Evolutionary conservation across 208 protist species (phyloP), one percentile per base, ranked within the genome.

Genomic region (Leishmania major): DNA sequence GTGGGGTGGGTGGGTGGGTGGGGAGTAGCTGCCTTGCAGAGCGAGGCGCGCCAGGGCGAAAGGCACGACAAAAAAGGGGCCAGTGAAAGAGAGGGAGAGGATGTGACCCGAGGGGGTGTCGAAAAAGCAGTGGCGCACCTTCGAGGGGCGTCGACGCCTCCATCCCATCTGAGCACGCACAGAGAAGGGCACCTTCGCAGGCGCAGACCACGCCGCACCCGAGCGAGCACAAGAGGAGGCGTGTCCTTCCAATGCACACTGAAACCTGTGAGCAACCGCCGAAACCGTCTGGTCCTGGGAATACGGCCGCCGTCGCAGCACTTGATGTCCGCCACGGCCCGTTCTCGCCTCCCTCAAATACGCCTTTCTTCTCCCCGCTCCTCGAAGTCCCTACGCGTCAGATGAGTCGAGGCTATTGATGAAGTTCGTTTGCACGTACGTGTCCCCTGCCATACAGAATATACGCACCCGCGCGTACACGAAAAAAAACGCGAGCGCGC

Each of bases 381-480:
- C 70, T 74, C 70, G 40, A 53, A 17, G 22, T 53, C n/a, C 45
- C 43, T 35, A 75, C 37, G 7, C 22, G 64, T 75, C 81, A 85
- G 81, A 81, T 81, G 81, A 85, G 81, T 81, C 62, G 81, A 85
- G 81, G 81, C 77, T 75, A 66, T 81, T 74, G 77, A 85, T 81
- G 60, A 69, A 78, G 75, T 78, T 81, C 73, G 67, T 67, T 78
- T 82, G 80, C 83, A 86, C 78, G 22, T 51, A 67, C 5, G 59
- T 79, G 2, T 10, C 40, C 45, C 22, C 35, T 77, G 53, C 10
- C 72, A 77, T 19, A n/a, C 31, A 28, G 31, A 40, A 11, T 35
- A 75, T 22, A 73, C 69, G 45, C 47, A 71, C 35, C 31, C 66
- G 17, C 47, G 15, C 19, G 37, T 15, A 8, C 43, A 74, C 11